Evolutionary conservation across 75 land plant species (phyloP).

Genomic region (Ceratopteris richardii): DNA sequence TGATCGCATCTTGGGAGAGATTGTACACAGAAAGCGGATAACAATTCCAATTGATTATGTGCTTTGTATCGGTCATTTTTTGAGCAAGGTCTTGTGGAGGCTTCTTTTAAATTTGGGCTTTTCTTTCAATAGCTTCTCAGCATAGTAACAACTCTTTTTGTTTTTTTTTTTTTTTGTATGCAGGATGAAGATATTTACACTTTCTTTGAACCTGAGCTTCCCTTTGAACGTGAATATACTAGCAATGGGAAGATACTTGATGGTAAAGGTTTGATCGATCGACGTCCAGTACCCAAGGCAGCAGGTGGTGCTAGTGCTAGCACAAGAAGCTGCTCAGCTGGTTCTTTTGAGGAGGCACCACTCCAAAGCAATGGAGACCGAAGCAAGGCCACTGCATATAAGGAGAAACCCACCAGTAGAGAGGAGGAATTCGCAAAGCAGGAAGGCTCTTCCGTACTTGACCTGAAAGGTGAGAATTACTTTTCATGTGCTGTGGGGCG

Average conservation of each 20-base stretch:
- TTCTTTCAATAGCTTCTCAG: no score
- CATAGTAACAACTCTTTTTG: no score
- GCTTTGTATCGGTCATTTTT: constrained; percentile 91
- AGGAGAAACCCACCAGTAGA: constrained; percentile 1
- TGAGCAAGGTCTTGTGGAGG: constrained; percentile 58
- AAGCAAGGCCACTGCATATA: neutral
- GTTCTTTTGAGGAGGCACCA: neutral
- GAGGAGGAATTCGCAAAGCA: constrained; percentile 46
- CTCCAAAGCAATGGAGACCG: neutral
- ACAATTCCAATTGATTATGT: constrained; percentile 88
- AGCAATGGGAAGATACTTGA: constrained; percentile 39
- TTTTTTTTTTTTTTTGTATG: neutral
- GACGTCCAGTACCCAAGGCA: constrained; percentile 27
- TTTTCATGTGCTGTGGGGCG: constrained; percentile 99
- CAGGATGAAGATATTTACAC: constrained; percentile 98
- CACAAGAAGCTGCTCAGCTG: neutral
- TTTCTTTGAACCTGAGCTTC: constrained; percentile 98
- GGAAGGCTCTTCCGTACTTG: constrained; percentile 80
- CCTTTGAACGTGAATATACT: constrained; percentile 30
- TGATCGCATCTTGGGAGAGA: constrained; percentile 90
- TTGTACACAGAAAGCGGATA: constrained; percentile 71
- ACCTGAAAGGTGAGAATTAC: constrained; percentile 88
- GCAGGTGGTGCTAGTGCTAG: constrained; percentile 2
- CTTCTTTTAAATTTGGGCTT: neutral
- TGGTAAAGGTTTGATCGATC: constrained; percentile 29